Conservation (phyloP, 805 yeast species). For the Candida nonsorbophila region DNA sequence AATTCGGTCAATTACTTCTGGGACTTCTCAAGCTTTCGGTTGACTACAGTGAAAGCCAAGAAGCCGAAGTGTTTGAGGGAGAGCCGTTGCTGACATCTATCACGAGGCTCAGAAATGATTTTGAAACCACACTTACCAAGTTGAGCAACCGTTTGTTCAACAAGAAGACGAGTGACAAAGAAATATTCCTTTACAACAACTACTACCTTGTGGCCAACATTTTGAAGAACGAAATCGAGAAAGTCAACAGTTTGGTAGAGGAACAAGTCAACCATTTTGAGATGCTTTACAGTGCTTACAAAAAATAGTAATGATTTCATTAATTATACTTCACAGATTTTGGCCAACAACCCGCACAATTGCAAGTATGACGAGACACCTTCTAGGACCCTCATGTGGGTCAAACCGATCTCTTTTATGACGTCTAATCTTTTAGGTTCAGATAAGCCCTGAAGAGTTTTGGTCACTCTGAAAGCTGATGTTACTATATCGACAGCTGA, state of each 20-base stretch:
- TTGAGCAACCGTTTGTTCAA: conserved; percentile 44
- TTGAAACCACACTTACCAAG: conserved; percentile 72
- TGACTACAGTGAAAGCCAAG: conserved; percentile 12
- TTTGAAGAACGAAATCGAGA: conserved; percentile 31
- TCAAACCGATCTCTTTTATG: conserved; percentile 81
- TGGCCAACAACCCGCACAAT: conserved; percentile 76
- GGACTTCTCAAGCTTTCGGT: conserved; percentile 58
- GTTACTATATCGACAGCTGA: conserved; percentile 90
- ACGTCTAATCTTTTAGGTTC: conserved; percentile 71
- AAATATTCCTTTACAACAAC: conserved; percentile 69
- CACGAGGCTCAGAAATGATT: conserved; percentile 67
- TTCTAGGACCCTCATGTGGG: conserved; percentile 89
- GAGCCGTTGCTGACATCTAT: conserved; percentile 77
- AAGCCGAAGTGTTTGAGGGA: conserved; percentile 24
- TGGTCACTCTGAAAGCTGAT: conserved; percentile 83
- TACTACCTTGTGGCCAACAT: conserved; percentile 60
- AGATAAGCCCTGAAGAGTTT: conserved; percentile 60
- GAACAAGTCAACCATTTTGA: conserved; percentile 37
- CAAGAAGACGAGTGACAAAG: conserved; percentile 46
- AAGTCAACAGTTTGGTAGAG: conserved; percentile 17
- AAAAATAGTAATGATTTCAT: conserved; percentile 5
- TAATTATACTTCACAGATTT: conserved; percentile 27
- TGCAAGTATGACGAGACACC: conserved; percentile 89
- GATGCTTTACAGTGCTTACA: conserved; percentile 35
- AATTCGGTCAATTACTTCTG: conserved; percentile 65